Evolutionary conservation across 495 filamentous ascomycete genomes (phyloP), one percentile per base, ranked within the genome.

Genomic region (Entonaema liquescens): DNA sequence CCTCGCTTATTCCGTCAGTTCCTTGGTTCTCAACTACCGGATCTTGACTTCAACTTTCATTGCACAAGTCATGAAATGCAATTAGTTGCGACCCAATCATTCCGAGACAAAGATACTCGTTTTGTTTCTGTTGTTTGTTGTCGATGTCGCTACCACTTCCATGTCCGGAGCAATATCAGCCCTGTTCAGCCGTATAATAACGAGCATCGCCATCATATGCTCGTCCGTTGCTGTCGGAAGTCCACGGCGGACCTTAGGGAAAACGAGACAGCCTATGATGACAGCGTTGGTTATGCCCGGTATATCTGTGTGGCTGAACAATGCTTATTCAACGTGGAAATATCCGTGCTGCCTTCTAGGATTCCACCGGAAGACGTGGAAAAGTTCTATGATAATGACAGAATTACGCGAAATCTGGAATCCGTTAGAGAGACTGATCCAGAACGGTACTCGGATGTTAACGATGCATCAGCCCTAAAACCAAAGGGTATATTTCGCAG

Each of bases 241-340:
- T 42, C 62, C 21, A 36, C 62, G 23, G n/a, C 59, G 19, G 44
- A 52, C 25, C 17, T 29, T 21, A 12, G 15, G 17, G 11, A 35
- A 8, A 60, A 36, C 4, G 19, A 17, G 59, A 11, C 17, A 26
- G 19, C 2, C 2, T 68, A 59, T 15, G 58, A 74, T 28, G 71
- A 74, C n/a, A 44, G 53, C 4, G 35, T 70, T 19, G 42, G 57
- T 21, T 58, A 64, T 28, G 68, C 73, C 15, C 65, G 75, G 31
- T 94, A 89, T 74, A 78, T 80, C 64, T 96, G 93, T 77, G 89
- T 89, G 0, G 79, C 84, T 17, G 68, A 79, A 15, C 74, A 79
- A 25, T 93, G 91, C 68, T 74, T 83, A 1, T 84, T 85, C 21
- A 79, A 79, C 50, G 77, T 91, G n/a, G 79, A 79, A 2, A 80